A percentile compares a stretch with the other conserved stretches of the same genome.
These are phyloP conservation scores for Eudorina sp. DNA, from an alignment of 139 green algal species.

Conservation along the genomic window DNA sequence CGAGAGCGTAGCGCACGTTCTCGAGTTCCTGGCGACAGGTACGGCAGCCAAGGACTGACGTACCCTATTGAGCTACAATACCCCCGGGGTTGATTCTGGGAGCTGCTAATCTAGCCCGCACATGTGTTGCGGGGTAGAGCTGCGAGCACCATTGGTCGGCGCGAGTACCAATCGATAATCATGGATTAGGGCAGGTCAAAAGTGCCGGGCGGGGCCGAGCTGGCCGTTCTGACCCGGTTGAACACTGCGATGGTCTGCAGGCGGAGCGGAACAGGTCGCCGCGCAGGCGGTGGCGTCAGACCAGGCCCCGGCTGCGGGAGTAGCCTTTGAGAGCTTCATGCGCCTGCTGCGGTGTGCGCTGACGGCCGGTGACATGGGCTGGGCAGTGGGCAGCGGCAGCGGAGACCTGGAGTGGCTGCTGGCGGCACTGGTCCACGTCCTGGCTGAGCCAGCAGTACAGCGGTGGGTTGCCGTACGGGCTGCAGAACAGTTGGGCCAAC, in stretches of 20 bases:
- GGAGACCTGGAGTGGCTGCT: conserved; percentile 11
- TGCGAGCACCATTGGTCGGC: too few relatives aligned
- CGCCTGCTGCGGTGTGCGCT: neutral
- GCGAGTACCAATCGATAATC: too few relatives aligned
- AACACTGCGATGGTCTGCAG: neutral
- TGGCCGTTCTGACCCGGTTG: neutral
- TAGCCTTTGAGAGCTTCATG: neutral
- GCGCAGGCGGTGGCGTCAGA: neutral
- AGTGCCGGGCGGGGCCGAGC: too few relatives aligned
- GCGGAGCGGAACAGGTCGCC: neutral
- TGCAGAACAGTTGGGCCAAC: too few relatives aligned
- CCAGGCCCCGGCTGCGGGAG: neutral
- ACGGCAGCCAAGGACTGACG: too few relatives aligned
- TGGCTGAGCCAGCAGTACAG: conserved; percentile 21
- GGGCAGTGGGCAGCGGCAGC: neutral
- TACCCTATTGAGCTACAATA: too few relatives aligned
- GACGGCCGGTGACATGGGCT: conserved; percentile 24
- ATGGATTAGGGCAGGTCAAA: too few relatives aligned
- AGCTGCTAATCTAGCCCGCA: too few relatives aligned
- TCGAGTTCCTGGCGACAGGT: conserved; percentile 39
- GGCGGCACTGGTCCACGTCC: neutral
- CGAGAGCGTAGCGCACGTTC: neutral
- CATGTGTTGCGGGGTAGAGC: too few relatives aligned
- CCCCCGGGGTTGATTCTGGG: too few relatives aligned
- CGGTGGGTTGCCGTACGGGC: neutral